Base-by-base conservation (phyloP, 441 rosid species). In the Jatropha podagrica region DNA sequence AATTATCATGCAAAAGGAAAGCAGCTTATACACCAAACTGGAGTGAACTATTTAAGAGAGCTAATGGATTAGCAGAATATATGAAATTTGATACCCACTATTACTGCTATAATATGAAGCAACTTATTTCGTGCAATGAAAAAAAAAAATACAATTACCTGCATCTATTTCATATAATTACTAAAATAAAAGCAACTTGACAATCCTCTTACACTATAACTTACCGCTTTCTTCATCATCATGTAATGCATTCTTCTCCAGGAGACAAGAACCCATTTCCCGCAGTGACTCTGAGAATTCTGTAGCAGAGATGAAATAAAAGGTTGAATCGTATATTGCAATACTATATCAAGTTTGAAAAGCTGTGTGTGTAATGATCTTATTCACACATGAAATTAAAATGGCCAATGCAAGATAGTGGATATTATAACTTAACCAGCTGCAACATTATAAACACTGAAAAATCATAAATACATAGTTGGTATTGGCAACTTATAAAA, bases 211-310 rank as follows among this genome's bases (percentile, higher is more conserved):
- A 15, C 46, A 4, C 18, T 20, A 72, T 62, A 63, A 64, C 91
- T 82, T 82, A 94, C 99, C 83, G 77, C 90, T 88, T 82, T 90
- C 98, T 84, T 86, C 87, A 65, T 86, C 87, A 54, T 86, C 88
- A 56, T 89, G 88, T 52, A 87, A 83, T 20, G 92, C 82, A 12
- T 89, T 90, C 84, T 89, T 90, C 81, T 90, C 95, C 84, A 81
- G 77, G 40, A 96, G 88, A 86, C 96, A 94, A 51, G 88, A 81
- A 78, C 99, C 98, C 98, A 96, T 86, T 85, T 96, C 99, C 74
- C 81, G 91, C 85, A 96, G 79, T 4, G 99, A 92, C 77, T 92
- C 99, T 3, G 99, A 92, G 83, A 96, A 96, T 84, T 96, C 98
- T 96, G 88, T 69, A 75, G 58, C 42, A 58, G 32, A 81, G 80